Evolutionary conservation across 768 basidiomycete genomes (phyloP), one percentile per base, ranked within the genome.

Genomic region (Crassisporium funariophilum): DNA sequence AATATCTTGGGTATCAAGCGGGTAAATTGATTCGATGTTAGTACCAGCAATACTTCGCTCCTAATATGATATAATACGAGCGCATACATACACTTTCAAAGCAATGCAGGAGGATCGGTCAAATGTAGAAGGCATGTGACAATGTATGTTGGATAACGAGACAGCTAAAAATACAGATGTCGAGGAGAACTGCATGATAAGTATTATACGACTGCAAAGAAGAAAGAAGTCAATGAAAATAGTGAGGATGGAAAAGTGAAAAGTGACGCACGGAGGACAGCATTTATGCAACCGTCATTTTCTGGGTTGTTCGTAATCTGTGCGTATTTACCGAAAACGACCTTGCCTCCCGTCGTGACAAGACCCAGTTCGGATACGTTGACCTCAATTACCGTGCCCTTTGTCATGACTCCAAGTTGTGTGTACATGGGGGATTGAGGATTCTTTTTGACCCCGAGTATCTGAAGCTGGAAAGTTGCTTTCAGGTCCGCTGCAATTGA

Each of bases 371-470:
- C 95, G 33, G 94, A 95, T n/a, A 97, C 93, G 59, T 99, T 98
- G 58, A 98, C 95, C 65, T 99, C 97, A 46, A 99, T 87, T 55
- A 99, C 86, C 1, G 97, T 99, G 39, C 97, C 97, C 68, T 98
- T 98, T 4, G 97, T 98, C 72, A 99, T 80, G 27, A 99, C 97
- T 41, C 95, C 95, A 31, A 95, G 82, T 61, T 93, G 91, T 0
- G 93, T 94, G 62, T 94, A 95, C 89, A 95, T 95, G 0, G 97
- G 95, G 15, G 94, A 97, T 65, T 98, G 97, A 19, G 97, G 97
- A 62, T 99, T 99, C 76, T 98, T 98, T 79, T 99, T 99, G 46
- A 99, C 97, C 35, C 91, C 91, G 35, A 99, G 74, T 54, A 99
- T 98, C 56, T 95, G 94, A 4, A 99, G 77, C 66, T 99, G 97